phyloP scores from a whole-genome alignment of 2,329 filamentous ascomycete species.

The Talaromyces atroroseus region DNA sequence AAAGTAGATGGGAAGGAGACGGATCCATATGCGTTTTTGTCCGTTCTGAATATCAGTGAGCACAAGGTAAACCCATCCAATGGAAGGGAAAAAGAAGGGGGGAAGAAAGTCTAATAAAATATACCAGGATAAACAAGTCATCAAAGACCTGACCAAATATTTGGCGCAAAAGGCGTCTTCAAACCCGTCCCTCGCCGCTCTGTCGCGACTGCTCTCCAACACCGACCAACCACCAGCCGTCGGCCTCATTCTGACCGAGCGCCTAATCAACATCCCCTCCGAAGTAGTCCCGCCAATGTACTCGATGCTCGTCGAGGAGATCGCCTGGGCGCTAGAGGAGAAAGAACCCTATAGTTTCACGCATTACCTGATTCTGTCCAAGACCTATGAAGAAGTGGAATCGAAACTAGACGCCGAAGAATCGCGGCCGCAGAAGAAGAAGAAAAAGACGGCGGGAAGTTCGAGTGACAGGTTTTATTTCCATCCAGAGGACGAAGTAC shows the following conservation, averaged over 20 bases:
- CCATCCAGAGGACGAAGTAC: conserved; percentile 89
- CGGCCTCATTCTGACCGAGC: conserved; percentile 83
- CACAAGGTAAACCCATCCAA: conserved; percentile 49
- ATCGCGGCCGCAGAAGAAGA: conserved; percentile 60
- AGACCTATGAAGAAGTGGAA: conserved; percentile 84
- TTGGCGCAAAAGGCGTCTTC: conserved; percentile 52
- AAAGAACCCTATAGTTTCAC: conserved; percentile 89
- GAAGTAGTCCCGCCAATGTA: conserved; percentile 93
- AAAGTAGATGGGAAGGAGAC: conserved; percentile 94
- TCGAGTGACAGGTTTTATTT: conserved; percentile 73
- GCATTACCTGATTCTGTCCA: conserved; percentile 86
- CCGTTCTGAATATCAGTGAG: conserved; percentile 73
- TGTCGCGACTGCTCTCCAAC: conserved; percentile 55
- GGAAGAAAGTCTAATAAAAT: background rate
- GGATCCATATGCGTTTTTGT: conserved; percentile 89
- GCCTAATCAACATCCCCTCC: conserved; percentile 93
- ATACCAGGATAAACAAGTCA: conserved; percentile 58
- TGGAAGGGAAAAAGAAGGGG: background rate
- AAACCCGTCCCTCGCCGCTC: conserved; percentile 51
- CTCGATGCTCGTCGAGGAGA: conserved; percentile 86
- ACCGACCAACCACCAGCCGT: conserved; percentile 52
- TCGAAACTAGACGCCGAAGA: conserved; percentile 70
- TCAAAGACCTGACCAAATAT: conserved; percentile 68
- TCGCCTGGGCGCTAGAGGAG: conserved; percentile 80
- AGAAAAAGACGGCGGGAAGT: conserved; percentile 41